A percentile compares a stretch with the other conserved stretches of the same genome.
Evolutionary conservation across 2,329 filamentous ascomycete species (phyloP).

Genomic region (Penicillium sp.): DNA sequence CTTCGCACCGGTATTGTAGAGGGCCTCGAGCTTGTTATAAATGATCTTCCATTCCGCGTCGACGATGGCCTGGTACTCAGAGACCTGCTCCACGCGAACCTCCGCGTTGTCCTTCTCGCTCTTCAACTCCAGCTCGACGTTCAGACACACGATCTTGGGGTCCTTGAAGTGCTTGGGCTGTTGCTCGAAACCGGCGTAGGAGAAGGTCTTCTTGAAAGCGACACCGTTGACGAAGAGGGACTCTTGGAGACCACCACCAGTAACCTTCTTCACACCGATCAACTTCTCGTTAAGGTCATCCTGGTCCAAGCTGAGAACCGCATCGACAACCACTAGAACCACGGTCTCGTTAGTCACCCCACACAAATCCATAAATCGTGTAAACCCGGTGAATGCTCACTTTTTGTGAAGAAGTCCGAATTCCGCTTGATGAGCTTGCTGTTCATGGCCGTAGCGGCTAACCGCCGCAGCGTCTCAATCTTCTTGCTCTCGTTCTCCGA

Average conservation of each 20-base stretch:
- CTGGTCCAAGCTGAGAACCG: conserved; percentile 91
- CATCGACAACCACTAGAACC: conserved; percentile 86
- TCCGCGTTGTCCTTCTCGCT: conserved; percentile 99
- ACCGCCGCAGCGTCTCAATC: conserved; percentile 81
- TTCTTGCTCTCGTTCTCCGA: conserved; percentile 79
- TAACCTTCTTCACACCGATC: conserved; percentile 98
- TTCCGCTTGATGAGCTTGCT: conserved; percentile 99
- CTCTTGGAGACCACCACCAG: conserved; percentile 91
- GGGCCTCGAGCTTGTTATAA: conserved; percentile 96
- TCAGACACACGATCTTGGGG: conserved; percentile 95
- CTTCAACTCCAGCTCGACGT: conserved; percentile 97
- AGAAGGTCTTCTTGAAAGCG: conserved; percentile 99
- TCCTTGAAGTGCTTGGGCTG: conserved; percentile 94
- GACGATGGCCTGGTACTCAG: conserved; percentile 98
- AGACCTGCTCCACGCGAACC: conserved; percentile 95
- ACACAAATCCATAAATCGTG: conserved; percentile 2
- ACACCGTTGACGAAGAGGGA: conserved; percentile 97
- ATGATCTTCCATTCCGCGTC: conserved; percentile 99
- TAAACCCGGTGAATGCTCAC: conserved; percentile 50
- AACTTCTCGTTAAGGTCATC: conserved; percentile 96
- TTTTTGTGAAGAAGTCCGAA: conserved; percentile 95
- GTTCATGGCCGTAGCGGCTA: conserved; percentile 96
- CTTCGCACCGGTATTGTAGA: conserved; percentile 92
- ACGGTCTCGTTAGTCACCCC: conserved; percentile 15
- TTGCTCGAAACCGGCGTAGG: conserved; percentile 98